Base-by-base conservation (phyloP, 2,329 filamentous ascomycete genomes). In the Grosmannia clavigera region DNA sequence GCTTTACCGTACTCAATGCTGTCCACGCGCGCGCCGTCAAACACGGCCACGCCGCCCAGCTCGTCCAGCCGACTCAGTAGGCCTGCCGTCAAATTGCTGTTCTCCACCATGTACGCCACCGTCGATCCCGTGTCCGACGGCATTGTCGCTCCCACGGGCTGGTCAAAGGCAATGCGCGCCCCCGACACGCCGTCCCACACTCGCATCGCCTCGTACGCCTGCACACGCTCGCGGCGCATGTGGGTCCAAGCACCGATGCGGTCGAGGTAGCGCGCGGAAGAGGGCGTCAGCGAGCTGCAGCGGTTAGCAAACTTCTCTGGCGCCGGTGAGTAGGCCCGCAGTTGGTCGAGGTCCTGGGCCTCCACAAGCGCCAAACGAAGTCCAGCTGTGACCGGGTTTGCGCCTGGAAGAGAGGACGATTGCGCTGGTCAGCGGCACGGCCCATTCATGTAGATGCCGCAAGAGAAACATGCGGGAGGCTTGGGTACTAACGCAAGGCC, bases 91-190 rank as follows among this genome's bases (percentile, higher is more conserved):
- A 96, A 79, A 70, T 99, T 97, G 38, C 87, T 73, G 71, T 97
- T 99, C 77, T 99, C 95, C 51, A 86, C 89, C 92, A 99, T 99
- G 70, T 94, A 96, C 11, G 94, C 94, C 65, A 99, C 90, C 1
- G 84, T 88, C 62, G 78, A 81, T 69, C 76, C 61, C 22, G 61
- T 66, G 40, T 62, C 62, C 11, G 58, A 70, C 62, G 65, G 63
- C 50, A 6, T 43, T 67, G 78, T 76, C 46, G 75, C 70, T 52
- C 69, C 71, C 5, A 75, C 75, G 27, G 73, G 73, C 86, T 86
- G 88, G 74, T 94, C 88, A 72, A 99, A 99, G 66, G 90, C 87
- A 70, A 99, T 94, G 66, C 86, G 83, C 43, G 91, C 89, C 61
- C 85, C 91, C 50, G 88, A 89, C 60, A 96, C 83, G 63, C 92